Conservation (phyloP, 2,329 filamentous ascomycete genomes). For the Stemphylium lycopersici region DNA sequence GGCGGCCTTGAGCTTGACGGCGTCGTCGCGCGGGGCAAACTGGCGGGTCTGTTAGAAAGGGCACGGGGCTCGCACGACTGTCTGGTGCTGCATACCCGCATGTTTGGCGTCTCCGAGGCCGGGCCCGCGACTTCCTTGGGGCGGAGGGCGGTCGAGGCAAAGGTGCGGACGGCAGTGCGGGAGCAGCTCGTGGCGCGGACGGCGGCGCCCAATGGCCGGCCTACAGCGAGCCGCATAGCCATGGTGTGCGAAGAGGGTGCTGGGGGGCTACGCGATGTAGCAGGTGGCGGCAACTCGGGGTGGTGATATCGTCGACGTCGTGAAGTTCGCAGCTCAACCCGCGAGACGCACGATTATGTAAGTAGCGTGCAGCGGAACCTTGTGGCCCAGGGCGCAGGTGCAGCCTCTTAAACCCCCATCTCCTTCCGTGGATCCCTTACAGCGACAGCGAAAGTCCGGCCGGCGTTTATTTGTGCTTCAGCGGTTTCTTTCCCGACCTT, state of each 20-base stretch:
- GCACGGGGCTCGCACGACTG: no score
- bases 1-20: slow-evolving; percentile 70
- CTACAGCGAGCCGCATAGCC: slow-evolving; percentile 50
- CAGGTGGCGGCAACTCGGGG: slow-evolving; percentile 22
- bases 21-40: slow-evolving; percentile 51
- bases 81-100: slow-evolving; percentile 48
- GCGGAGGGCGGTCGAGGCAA: slow-evolving; percentile 51
- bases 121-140: slow-evolving; percentile 54
- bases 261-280: slow-evolving; percentile 35
- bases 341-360: slow-evolving; percentile 20
- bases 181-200: slow-evolving; percentile 45
- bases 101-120: slow-evolving; percentile 53
- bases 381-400: slow-evolving; percentile 25
- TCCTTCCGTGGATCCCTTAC: slow-evolving; percentile 29
- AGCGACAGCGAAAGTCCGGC: slow-evolving; percentile 28
- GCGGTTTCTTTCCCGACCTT: slow-evolving; percentile 24
- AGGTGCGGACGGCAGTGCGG: slow-evolving; percentile 47
- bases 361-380: slow-evolving; percentile 20
- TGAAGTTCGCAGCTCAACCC: slow-evolving; percentile 21
- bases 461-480: slow-evolving; percentile 40
- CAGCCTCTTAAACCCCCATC: slow-evolving; percentile 32
- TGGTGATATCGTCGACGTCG: slow-evolving; percentile 36
- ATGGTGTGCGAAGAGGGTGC: slow-evolving; percentile 37
- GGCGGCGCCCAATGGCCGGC: slow-evolving; percentile 47
- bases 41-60: slow-evolving; percentile 34